Percentiles rank a stretch among this genome's conserved stretches.
Conservation (phyloP, 768 basidiomycete genomes). For the Suillus subalutaceus region DNA sequence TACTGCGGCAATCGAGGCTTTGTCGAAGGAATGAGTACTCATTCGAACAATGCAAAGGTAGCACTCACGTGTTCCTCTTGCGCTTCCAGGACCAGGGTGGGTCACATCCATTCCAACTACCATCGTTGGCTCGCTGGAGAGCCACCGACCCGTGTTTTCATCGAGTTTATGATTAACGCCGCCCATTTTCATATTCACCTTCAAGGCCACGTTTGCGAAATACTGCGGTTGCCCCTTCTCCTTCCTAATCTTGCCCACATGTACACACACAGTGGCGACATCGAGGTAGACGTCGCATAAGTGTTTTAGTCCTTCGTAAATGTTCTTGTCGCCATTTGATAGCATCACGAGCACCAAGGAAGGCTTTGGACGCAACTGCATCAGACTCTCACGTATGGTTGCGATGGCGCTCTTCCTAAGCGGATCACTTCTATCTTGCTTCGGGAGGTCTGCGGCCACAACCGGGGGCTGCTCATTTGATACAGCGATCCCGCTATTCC, state of each 20-base stretch:
- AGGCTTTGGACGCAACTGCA: constrained; percentile 42
- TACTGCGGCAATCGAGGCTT: constrained; percentile 55
- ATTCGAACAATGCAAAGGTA: not conserved
- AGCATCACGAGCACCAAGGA: constrained; percentile 49
- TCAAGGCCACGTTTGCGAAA: constrained; percentile 57
- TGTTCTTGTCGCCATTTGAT: constrained; percentile 46
- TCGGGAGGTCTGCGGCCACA: constrained; percentile 50
- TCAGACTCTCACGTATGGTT: constrained; percentile 46
- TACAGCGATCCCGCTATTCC: constrained; percentile 61
- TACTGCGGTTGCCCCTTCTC: constrained; percentile 58
- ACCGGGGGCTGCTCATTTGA: constrained; percentile 38
- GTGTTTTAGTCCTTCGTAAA: constrained; percentile 56
- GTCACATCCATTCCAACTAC: constrained; percentile 68
- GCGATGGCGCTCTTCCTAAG: constrained; percentile 53
- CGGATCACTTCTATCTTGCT: constrained; percentile 54
- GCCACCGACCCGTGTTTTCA: constrained; percentile 38
- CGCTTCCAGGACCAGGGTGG: constrained; percentile 77
- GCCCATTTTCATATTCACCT: constrained; percentile 59
- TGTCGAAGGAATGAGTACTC: constrained; percentile 1
- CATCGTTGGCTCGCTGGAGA: constrained; percentile 48
- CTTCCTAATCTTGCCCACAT: constrained; percentile 70
- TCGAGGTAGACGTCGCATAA: constrained; percentile 53
- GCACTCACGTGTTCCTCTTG: constrained; percentile 46
- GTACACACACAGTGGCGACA: constrained; percentile 71
- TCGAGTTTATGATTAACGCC: constrained; percentile 55